A percentile compares a stretch with the other conserved stretches of the same genome.
These are phyloP conservation scores for Rozella allomycis DNA, from an alignment of 371 early-diverging fungal species.

Conservation along the genomic window DNA sequence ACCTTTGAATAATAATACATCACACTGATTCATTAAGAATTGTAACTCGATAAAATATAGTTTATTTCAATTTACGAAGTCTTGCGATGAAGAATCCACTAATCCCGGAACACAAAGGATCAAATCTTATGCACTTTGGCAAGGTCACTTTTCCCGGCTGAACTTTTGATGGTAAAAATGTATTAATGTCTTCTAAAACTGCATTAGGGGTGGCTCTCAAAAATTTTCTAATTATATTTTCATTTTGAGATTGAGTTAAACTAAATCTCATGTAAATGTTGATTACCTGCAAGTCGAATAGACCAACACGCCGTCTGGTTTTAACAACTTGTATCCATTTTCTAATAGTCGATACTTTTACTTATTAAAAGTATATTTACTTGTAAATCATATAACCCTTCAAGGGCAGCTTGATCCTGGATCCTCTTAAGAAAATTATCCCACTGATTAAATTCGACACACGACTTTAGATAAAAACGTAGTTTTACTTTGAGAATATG, in stretches of 20 bases:
- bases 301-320: conserved; percentile 47
- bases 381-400: conserved; percentile 8
- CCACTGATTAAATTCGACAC: conserved; percentile 32
- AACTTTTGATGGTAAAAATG: conserved; percentile 5
- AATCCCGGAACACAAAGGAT: conserved; percentile 23
- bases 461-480: not conserved
- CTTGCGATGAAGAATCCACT: conserved; percentile 54
- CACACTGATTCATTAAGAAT: no score
- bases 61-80: conserved; percentile 40
- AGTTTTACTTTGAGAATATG: conserved; percentile 50
- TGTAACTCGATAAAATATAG: no score
- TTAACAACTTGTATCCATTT: conserved; percentile 43
- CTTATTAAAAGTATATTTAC: conserved; percentile 5
- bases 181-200: conserved; percentile 22
- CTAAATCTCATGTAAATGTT: no score
- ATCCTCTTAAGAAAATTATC: conserved; percentile 51
- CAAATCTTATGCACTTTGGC: conserved; percentile 1
- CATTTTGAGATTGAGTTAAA: conserved; percentile 63
- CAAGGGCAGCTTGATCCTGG: conserved; percentile 30
- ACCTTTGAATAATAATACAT: no score
- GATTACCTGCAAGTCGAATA: conserved; percentile 71
- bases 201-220: conserved; percentile 24
- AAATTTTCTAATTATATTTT: conserved; percentile 53
- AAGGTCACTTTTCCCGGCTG: conserved; percentile 1
- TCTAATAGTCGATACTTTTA: conserved; percentile 35